Base-by-base conservation (phyloP, 169 alveolate genomes). In the Theileria parva region DNA sequence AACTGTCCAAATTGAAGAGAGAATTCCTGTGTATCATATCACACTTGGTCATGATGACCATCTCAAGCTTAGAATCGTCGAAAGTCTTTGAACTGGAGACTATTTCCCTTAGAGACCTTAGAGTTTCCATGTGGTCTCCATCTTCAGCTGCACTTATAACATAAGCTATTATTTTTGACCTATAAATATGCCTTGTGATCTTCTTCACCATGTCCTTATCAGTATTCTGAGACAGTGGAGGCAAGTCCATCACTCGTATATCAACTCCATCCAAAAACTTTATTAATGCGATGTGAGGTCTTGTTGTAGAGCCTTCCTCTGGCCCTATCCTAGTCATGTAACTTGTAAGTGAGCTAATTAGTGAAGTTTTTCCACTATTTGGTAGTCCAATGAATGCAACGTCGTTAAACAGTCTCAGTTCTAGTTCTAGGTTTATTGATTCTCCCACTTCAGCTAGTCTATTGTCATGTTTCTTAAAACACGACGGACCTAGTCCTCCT, bases 401-500 rank as follows among this genome's bases (percentile, higher is more conserved):
- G 63, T 91, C 95, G 78, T 91, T 91, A 23, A 91, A n/a, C 34
- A 91, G 70, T 55, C 95, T 65, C 73, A 91, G 73, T 73, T 91
- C 95, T 78, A 91, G 70, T 79, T 91, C 95, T 25, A 91, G 27
- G 11, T 50, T 37, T 0, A 70, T 80, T 17, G 80, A 73, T 55
- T 91, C 95, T 34, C 95, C 89, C 11, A 77, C 76, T 80, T 91
- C 95, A 13, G 95, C 93, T 39, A 91, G 84, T 30, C 95, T 74
- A 79, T 78, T 71, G 48, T 91, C 95, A 78, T 91, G 95, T 55
- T 91, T 91, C 85, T 91, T 91, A 86, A 91, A 91, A 79, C 83
- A 27, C 0, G 95, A 91, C 39, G 91, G 92, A 8, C 93, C 91
- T n/a, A 91, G 76, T 15, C 95, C 95, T 32, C 95, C 95, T 74